A percentile compares a stretch with the other conserved stretches of the same genome.
These are phyloP conservation scores for Trichoderma sp. DNA, from an alignment of 2,329 filamentous ascomycete genomes.

Conservation along the genomic window DNA sequence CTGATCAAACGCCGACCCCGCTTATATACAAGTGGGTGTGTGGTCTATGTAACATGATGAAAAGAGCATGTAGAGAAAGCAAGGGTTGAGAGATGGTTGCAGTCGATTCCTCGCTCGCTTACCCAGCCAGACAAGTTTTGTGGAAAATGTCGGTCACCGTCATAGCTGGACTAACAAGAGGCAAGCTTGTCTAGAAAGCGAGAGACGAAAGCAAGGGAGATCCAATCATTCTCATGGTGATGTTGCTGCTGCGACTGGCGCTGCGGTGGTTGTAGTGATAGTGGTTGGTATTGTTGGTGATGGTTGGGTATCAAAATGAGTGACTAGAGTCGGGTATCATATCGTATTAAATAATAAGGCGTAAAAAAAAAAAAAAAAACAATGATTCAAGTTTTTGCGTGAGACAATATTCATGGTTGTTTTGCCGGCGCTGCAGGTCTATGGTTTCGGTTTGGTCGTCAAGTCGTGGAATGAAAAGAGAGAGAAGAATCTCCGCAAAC, in stretches of 20 bases:
- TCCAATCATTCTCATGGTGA: background rate
- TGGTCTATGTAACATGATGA: slow-evolving; percentile 28
- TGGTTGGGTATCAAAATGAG: slow-evolving; percentile 19
- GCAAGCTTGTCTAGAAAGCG: background rate
- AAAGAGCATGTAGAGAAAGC: slow-evolving; percentile 26
- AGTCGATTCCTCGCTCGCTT: background rate
- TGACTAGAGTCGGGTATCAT: slow-evolving; percentile 30
- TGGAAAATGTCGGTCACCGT: background rate
- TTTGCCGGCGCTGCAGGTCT: slow-evolving; percentile 29
- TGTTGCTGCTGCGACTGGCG: background rate
- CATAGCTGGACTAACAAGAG: background rate
- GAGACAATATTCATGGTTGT: slow-evolving; percentile 21
- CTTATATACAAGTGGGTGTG: slow-evolving; percentile 26
- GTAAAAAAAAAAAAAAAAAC: slow-evolving; percentile 11
- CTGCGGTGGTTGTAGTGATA: background rate
- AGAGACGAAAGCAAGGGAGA: slow-evolving; percentile 2
- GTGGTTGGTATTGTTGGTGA: slow-evolving; percentile 1
- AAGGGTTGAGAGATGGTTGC: slow-evolving; percentile 7
- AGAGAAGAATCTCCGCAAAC: background rate
- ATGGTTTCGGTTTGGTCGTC: slow-evolving; percentile 49
- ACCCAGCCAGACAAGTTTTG: background rate
- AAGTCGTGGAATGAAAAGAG: slow-evolving; percentile 41
- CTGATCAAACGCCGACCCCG: slow-evolving; percentile 26
- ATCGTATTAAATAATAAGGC: slow-evolving; percentile 28
- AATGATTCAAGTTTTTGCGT: slow-evolving; percentile 10